Evolutionary conservation across 1,284 basidiomycete species (phyloP).

Genomic region (Athelia sp.): DNA sequence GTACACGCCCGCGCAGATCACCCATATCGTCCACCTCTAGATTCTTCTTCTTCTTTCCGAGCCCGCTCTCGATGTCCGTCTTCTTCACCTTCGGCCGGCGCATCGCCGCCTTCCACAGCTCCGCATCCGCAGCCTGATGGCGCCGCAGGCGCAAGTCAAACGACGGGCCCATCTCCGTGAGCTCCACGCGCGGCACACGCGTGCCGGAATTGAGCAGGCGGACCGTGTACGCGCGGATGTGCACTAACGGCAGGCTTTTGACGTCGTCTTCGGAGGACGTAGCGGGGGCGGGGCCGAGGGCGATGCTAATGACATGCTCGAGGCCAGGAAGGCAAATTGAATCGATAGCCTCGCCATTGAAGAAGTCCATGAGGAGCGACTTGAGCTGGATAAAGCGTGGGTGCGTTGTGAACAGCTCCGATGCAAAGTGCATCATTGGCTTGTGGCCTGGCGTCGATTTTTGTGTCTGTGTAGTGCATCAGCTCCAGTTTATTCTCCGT

Average conservation of each 20-base stretch:
- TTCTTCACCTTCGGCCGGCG: conserved; percentile 85
- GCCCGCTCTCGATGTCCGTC: conserved; percentile 76
- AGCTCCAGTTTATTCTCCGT: too few species aligned
- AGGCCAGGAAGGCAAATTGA: conserved; percentile 82
- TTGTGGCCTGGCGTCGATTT: conserved; percentile 91
- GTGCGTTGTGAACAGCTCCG: conserved; percentile 88
- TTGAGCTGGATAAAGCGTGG: conserved; percentile 91
- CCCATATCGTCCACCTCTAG: conserved; percentile 98
- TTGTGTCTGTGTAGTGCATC: conserved; percentile 54
- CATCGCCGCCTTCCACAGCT: conserved; percentile 78
- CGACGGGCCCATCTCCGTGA: conserved; percentile 88
- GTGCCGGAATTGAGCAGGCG: conserved; percentile 74
- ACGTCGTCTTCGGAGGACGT: conserved; percentile 36
- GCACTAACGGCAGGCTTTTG: conserved; percentile 70
- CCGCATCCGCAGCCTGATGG: conserved; percentile 69
- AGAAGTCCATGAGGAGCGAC: conserved; percentile 87
- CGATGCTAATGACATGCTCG: conserved; percentile 89
- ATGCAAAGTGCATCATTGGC: conserved; percentile 94
- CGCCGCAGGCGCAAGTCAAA: conserved; percentile 83
- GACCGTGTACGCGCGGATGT: conserved; percentile 86
- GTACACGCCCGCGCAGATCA: conserved; percentile 87
- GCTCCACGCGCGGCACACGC: conserved; percentile 75
- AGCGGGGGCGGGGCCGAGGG: conserved; percentile 63
- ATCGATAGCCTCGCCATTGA: conserved; percentile 83
- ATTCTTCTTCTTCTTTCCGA: conserved; percentile 94